Conservation (phyloP, 192 early-diverging fungal genomes). For the Backusella mclennaniae region DNA sequence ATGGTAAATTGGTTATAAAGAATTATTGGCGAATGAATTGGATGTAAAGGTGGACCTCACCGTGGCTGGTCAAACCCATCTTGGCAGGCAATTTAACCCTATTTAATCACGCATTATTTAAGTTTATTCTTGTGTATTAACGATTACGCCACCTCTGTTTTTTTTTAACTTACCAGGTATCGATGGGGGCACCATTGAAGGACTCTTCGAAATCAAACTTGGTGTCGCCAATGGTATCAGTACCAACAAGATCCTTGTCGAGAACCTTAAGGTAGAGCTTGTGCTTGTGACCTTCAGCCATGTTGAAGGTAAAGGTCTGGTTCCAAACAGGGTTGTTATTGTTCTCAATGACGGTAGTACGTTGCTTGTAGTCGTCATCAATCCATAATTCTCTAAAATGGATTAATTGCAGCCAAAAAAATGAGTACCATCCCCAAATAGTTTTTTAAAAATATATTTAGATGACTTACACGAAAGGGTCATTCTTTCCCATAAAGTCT, state of each 20-base stretch:
- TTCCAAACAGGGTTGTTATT: constrained; percentile 29
- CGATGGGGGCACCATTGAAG: constrained; percentile 4
- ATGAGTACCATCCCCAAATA: background rate
- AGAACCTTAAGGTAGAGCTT: constrained; percentile 22
- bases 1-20: background rate
- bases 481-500: constrained; percentile 33
- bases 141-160: background rate
- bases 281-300: constrained; percentile 5
- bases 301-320: constrained; percentile 33
- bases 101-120: background rate
- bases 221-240: constrained; percentile 20
- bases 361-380: constrained; percentile 30
- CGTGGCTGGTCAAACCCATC: constrained; percentile 16
- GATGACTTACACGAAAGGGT: constrained; percentile 16
- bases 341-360: constrained; percentile 10
- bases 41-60: constrained; percentile 19
- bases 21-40: constrained; percentile 2
- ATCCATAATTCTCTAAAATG: constrained; percentile 23
- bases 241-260: constrained; percentile 22
- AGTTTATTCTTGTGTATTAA: background rate
- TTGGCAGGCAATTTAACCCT: constrained; percentile 23
- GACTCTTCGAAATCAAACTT: constrained; percentile 17
- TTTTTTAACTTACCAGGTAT: constrained; percentile 12
- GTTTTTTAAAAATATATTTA: background rate
- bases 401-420: no score